These are phyloP conservation scores for Sutorius eximius DNA, from an alignment of 1,284 basidiomycete species.

Conservation along the genomic window DNA sequence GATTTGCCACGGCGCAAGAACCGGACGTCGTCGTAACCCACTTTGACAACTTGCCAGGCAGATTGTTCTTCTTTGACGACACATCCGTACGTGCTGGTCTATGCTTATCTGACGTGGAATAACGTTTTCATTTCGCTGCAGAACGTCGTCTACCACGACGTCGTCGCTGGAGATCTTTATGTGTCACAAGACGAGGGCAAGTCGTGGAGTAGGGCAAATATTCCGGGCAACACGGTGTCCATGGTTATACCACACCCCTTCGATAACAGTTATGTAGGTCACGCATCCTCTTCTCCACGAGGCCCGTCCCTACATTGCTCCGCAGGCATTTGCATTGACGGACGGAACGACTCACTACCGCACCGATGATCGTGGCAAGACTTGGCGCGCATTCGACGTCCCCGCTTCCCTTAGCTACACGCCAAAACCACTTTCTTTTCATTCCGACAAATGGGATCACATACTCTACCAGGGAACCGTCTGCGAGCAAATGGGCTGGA, in stretches of 20 bases:
- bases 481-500: conserved; percentile 66
- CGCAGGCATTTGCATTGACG: conserved; percentile 82
- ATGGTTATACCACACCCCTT: conserved; percentile 89
- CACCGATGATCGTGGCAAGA: conserved; percentile 81
- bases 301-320: background rate
- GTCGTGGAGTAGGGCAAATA: conserved; percentile 65
- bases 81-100: conserved; percentile 56
- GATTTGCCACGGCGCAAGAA: conserved; percentile 38
- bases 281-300: background rate
- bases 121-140: conserved; percentile 34
- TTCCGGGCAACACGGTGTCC: conserved; percentile 62
- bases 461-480: conserved; percentile 83
- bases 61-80: conserved; percentile 92
- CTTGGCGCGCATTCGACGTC: conserved; percentile 81
- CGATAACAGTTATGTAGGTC: conserved; percentile 70
- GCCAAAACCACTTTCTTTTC: conserved; percentile 75
- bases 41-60: conserved; percentile 77
- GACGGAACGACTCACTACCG: conserved; percentile 74
- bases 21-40: conserved; percentile 45
- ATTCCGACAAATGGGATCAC: conserved; percentile 74
- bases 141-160: conserved; percentile 84
- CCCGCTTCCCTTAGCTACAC: conserved; percentile 61
- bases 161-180: conserved; percentile 64
- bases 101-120: background rate
- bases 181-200: conserved; percentile 92